phyloP scores from a whole-genome alignment of 345 rosid genomes.

The Moricandia moricandioides region DNA sequence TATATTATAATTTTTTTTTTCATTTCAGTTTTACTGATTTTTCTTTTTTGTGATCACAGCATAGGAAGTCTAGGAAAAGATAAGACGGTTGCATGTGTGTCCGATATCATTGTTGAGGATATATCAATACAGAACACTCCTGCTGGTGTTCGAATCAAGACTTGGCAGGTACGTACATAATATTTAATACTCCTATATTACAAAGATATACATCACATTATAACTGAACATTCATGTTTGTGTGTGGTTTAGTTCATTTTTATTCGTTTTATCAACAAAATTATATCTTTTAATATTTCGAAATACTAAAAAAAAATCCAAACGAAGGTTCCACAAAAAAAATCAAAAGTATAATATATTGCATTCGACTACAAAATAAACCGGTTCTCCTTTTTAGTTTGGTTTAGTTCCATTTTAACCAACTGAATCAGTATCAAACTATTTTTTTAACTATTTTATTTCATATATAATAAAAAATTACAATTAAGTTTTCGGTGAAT shows the following conservation, averaged over 20 bases:
- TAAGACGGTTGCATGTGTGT: conserved; percentile 69
- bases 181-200: neutral
- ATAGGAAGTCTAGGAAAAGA: conserved; percentile 79
- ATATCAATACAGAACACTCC: conserved; percentile 54
- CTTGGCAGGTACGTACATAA: conserved; percentile 68
- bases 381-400: neutral
- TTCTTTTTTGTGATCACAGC: conserved; percentile 36
- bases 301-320: neutral
- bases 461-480: too few relatives aligned
- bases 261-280: neutral
- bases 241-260: neutral
- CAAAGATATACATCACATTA: neutral
- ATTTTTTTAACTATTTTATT: too few relatives aligned
- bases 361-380: neutral
- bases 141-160: conserved; percentile 79
- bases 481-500: too few relatives aligned
- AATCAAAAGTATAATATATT: neutral
- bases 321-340: too few relatives aligned
- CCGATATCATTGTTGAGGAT: conserved; percentile 58
- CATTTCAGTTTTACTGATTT: neutral
- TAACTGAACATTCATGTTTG: neutral
- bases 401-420: neutral
- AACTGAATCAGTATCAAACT: neutral
- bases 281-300: neutral
- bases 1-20: neutral